Base-by-base conservation (phyloP, 768 basidiomycete species). In the Trametes cinnabarina region DNA sequence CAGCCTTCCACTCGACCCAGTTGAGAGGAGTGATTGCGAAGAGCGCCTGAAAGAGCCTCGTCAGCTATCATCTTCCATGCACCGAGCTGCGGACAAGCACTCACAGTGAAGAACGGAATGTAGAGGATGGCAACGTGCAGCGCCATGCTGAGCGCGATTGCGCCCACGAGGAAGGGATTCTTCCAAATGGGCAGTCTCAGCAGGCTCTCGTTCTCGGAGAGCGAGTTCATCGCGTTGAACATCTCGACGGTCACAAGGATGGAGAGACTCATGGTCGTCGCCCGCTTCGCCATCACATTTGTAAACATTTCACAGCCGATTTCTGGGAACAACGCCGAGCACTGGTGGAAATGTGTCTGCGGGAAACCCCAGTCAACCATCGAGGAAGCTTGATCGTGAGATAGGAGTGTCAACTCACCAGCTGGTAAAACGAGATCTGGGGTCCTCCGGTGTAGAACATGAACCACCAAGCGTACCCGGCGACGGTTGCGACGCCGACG, bases 381-480 rank as follows among this genome's bases (percentile, higher is more conserved):
- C 32, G 25, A 3, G 19, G n/a, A 17, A n/a, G 23, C 12, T 2
- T 32, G 25, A 25, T 20, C 19, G 34, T 56, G 26, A 53, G 44
- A 48, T 6, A 32, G 11, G 30, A 7, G 30, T 12, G 30, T 32
- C 30, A 11, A 81, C 91, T 68, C 66, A 97, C 95, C 61, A 99
- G 77, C 74, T 99, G 92, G 68, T 92, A 78, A 79, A 90, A 98
- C 3, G 90, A 81, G 67, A 99, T 98, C 68, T 94, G 92, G 4
- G 96, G 96, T 1, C 96, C 96, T 44, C 82, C 88, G 15, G 80
- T 67, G 72, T 98, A 98, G 72, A 86, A 90, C 67, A 96, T 77
- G 77, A 99, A 99, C 96, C 96, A 98, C 96, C 96, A 99, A 0
- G 94, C 96, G 68, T 99, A 99, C 47, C 95, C 96, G 64, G 90